Percentiles rank a stretch among this genome's conserved stretches.
Conservation (phyloP, 768 basidiomycete genomes). For the Pluteus cervinus region DNA sequence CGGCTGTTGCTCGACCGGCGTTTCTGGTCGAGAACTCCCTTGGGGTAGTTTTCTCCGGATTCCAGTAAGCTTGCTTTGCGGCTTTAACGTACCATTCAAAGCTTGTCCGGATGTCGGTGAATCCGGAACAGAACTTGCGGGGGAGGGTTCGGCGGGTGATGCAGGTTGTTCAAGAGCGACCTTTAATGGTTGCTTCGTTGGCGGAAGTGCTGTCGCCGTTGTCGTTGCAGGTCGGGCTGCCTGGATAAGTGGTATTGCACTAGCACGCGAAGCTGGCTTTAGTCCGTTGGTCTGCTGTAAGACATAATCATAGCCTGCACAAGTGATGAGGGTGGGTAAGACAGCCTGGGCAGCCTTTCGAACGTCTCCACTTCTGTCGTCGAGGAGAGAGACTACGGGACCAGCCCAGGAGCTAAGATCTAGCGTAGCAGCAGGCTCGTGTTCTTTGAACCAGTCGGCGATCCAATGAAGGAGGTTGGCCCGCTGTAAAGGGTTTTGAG, state of each 20-base stretch:
- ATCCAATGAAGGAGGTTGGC: constrained; percentile 77
- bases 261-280: constrained; percentile 85
- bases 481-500: constrained; percentile 82
- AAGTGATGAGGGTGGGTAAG: constrained; percentile 68
- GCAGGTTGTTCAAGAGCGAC: constrained; percentile 23
- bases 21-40: constrained; percentile 45
- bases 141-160: constrained; percentile 20
- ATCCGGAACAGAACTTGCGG: constrained; percentile 28
- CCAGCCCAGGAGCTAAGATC: constrained; percentile 70
- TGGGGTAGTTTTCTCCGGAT: constrained; percentile 71
- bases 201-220: constrained; percentile 19
- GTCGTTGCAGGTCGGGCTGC: constrained; percentile 56
- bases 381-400: constrained; percentile 69
- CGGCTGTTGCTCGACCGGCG: constrained; percentile 25
- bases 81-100: constrained; percentile 29
- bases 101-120: constrained; percentile 33
- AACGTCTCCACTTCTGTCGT: constrained; percentile 88
- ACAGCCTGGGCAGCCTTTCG: constrained; percentile 86
- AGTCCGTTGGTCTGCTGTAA: constrained; percentile 80
- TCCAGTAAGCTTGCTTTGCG: constrained; percentile 47
- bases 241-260: constrained; percentile 84
- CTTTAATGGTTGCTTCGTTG: constrained; percentile 17
- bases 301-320: constrained; percentile 77
- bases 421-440: constrained; percentile 42
- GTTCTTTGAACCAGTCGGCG: constrained; percentile 69